Evolutionary conservation across 345 rosid genomes (phyloP), one percentile per base, ranked within the genome.

Genomic region (Camelina hispida): DNA sequence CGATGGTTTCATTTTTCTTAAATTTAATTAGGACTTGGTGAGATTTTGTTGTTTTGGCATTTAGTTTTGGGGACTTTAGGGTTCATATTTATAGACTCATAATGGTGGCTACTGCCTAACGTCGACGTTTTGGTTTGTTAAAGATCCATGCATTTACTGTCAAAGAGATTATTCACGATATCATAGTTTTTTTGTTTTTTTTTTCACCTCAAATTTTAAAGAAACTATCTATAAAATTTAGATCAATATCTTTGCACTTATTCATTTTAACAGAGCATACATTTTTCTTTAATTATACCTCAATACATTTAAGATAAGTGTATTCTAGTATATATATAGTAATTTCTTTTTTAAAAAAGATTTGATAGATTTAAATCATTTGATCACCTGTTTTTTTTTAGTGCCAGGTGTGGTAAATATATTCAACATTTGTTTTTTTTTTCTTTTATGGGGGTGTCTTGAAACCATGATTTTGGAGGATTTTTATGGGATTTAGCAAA

Each of bases 81-180:
- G 25, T 58, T 67, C 18, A 10, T 75, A 59, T 75, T 37, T 66
- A 66, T 75, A 60, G 52, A 66, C 50, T 7, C 44, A 17, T 5
- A 4, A 30, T 32, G 16, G 22, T 16, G 25, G 38, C 58, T 74
- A 25, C 28, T 25, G 28, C 16, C 28, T 9, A 25, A 32, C 4
- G 28, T 53, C 20, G 16, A 46, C 50, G 50, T 43, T 20, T 38
- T 38, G 43, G 61, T 51, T 57, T 37, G 72, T 38, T 48, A 59
- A 67, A 17, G 17, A 57, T 22, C 58, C 59, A 56, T 74, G 42
- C 58, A 65, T 58, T 1, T 16, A 10, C 10, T 32, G 4, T 7
- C 13, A 34, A 34, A 8, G 1, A 17, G 1, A 50, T n/a, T 59
- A 35, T 47, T 9, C 59, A 37, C 9, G 16, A 46, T 57, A 11